Evolutionary conservation across 768 basidiomycete species (phyloP).

Genomic region (Russula sp.): DNA sequence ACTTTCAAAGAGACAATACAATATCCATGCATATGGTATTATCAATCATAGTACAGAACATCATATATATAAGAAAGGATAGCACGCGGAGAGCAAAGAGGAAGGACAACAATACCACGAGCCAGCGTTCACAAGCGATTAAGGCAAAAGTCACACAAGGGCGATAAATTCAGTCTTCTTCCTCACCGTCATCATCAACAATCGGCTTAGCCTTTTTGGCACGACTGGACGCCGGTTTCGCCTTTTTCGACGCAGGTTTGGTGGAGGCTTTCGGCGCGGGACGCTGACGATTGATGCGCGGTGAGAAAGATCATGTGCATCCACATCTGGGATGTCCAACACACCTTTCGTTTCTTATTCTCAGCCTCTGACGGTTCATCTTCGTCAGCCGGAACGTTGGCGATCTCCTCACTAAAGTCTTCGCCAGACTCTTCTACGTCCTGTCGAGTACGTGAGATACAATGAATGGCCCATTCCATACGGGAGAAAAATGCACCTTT

Average conservation of each 20-base stretch:
- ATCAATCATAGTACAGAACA: constrained; percentile 11
- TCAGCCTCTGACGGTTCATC: constrained; percentile 40
- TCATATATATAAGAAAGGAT: constrained; percentile 12
- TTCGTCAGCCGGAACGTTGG: constrained; percentile 41
- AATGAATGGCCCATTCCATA: not conserved
- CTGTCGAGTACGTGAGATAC: constrained; percentile 10
- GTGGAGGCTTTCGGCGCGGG: constrained; percentile 1
- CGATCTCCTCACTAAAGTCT: constrained; percentile 42
- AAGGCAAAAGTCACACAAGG: not conserved
- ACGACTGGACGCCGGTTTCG: constrained; percentile 17
- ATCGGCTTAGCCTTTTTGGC: constrained; percentile 14
- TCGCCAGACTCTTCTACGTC: constrained; percentile 41
- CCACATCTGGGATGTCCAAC: constrained; percentile 6
- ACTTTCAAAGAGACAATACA: not conserved
- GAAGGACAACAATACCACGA: not conserved
- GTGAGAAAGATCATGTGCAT: not conserved
- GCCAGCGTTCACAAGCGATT: not conserved
- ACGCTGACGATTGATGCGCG: not conserved
- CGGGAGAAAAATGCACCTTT: constrained; percentile 24
- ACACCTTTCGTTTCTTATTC: constrained; percentile 68
- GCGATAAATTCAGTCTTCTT: constrained; percentile 13
- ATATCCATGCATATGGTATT: constrained; percentile 18
- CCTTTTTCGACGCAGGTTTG: constrained; percentile 17
- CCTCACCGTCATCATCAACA: constrained; percentile 3
- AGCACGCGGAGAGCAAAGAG: constrained; percentile 12